Evolutionary conservation across 345 rosid species (phyloP), one percentile per base, ranked within the genome.

Genomic region (Arabidopsis arenosa): DNA sequence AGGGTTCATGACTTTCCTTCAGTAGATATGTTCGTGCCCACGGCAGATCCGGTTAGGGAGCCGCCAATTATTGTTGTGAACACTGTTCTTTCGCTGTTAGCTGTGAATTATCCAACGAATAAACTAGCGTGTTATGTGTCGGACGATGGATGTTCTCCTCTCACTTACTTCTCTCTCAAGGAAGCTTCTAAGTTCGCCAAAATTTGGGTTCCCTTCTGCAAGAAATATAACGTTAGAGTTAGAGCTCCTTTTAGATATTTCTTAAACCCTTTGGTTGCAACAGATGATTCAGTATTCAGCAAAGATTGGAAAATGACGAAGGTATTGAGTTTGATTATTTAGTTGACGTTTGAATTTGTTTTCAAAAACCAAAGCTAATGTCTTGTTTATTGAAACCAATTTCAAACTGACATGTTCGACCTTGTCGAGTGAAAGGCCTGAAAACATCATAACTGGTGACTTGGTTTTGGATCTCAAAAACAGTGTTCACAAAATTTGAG

Each of bases 101-200:
- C 88, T 1, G 75, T 85, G 33, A 84, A 87, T 51, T 87, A 85
- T 72, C 88, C 88, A 4, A 76, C 75, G 1, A 30, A 75, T 32
- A 83, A 77, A 74, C 62, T 83, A 4, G 85, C 87, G 2, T 83
- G 83, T 80, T 85, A 82, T 39, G 86, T 87, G 2, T 86, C 88
- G 0, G 86, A 86, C 4, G 85, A 85, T 14, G 85, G 85, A 7
- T 83, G 85, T 66, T 85, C 90, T 4, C 73, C 80, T 47, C 47
- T 72, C 32, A 84, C 81, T 47, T 85, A 61, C 63, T 84, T 80
- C 51, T 81, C 86, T 32, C 81, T 85, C 3, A 36, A 49, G 47
- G 79, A 85, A 73, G 80, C 86, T 15, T 78, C 84, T 2, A 82
- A 79, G 13, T 84, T 85, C 32, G 86, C 86, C 7, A 74, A 62